Percentiles rank a stretch among this genome's conserved stretches.
Evolutionary conservation across 2,329 filamentous ascomycete species (phyloP).

Genomic region (Xylariaceae sp.): DNA sequence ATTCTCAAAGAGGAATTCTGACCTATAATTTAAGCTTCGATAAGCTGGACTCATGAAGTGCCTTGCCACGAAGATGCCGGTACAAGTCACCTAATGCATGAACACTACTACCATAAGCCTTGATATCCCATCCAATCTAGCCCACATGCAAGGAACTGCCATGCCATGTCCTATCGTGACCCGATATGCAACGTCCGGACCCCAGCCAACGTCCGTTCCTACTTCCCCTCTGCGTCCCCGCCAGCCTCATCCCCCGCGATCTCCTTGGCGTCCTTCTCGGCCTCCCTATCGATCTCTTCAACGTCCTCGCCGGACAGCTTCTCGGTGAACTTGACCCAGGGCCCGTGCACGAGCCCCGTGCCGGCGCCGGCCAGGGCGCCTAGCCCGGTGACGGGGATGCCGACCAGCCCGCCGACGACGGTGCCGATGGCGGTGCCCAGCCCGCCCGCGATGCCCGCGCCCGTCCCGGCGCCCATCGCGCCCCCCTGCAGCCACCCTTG

Average conservation of each 20-base stretch:
- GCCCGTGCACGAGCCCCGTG: conserved; percentile 25
- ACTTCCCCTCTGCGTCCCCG: too few species aligned
- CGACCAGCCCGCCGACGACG: conserved; percentile 22
- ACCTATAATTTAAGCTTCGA: too few species aligned
- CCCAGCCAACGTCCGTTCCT: too few species aligned
- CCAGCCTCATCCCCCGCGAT: conserved; percentile 10
- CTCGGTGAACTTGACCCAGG: conserved; percentile 26
- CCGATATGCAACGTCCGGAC: too few species aligned
- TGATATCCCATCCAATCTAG: too few species aligned
- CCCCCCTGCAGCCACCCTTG: conserved; percentile 26
- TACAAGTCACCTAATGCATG: too few species aligned
- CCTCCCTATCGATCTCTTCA: conserved; percentile 20
- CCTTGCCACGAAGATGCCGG: too few species aligned
- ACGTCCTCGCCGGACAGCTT: conserved; percentile 22
- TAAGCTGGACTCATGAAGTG: too few species aligned
- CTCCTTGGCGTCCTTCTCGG: conserved; percentile 18
- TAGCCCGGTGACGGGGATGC: conserved; percentile 23
- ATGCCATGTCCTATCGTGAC: too few species aligned
- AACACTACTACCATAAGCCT: too few species aligned
- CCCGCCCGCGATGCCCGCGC: conserved; percentile 24
- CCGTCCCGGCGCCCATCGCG: conserved; percentile 24
- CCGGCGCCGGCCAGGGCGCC: conserved; percentile 25
- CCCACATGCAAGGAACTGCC: too few species aligned
- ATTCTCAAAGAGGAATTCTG: too few species aligned
- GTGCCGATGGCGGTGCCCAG: conserved; percentile 23